These are phyloP conservation scores for Suillus hirtellus DNA, from an alignment of 768 basidiomycete genomes.

Conservation along the genomic window DNA sequence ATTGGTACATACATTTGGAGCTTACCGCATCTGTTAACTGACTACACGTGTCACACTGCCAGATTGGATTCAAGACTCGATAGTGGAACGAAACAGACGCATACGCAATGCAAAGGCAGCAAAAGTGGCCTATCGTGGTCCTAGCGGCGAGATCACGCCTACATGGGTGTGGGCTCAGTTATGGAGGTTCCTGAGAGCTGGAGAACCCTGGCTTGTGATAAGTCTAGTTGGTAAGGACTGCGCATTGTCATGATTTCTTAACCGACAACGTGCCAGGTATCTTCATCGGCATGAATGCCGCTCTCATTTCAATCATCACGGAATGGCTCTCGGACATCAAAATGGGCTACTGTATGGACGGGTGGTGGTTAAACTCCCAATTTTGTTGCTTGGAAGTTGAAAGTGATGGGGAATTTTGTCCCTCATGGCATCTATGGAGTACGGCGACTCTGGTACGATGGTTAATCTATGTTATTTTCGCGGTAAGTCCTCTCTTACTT, in stretches of 20 bases:
- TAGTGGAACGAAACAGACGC: constrained; percentile 82
- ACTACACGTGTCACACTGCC: constrained; percentile 13
- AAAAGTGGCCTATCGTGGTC: constrained; percentile 47
- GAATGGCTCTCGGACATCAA: constrained; percentile 98
- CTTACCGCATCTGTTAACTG: constrained; percentile 15
- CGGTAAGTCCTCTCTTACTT: constrained; percentile 55
- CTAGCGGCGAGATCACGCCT: constrained; percentile 50
- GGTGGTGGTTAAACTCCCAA: constrained; percentile 98
- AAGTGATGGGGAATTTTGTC: constrained; percentile 76
- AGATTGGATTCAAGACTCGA: constrained; percentile 99
- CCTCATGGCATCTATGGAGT: constrained; percentile 94
- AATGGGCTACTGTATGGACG: constrained; percentile 94
- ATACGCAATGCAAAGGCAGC: constrained; percentile 51
- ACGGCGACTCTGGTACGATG: constrained; percentile 68
- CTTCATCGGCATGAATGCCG: constrained; percentile 92
- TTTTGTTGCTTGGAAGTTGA: constrained; percentile 99
- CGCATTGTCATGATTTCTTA: background rate
- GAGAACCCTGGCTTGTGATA: constrained; percentile 92
- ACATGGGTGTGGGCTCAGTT: constrained; percentile 64
- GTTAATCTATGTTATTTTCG: constrained; percentile 85
- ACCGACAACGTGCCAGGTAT: constrained; percentile 53
- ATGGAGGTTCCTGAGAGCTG: constrained; percentile 60
- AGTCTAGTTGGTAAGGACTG: constrained; percentile 77
- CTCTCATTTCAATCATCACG: constrained; percentile 90
- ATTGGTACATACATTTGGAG: constrained; percentile 60